Evolutionary conservation across 805 yeast genomes (phyloP).

Genomic region (Hanseniaspora pseudoguilliermondii): DNA sequence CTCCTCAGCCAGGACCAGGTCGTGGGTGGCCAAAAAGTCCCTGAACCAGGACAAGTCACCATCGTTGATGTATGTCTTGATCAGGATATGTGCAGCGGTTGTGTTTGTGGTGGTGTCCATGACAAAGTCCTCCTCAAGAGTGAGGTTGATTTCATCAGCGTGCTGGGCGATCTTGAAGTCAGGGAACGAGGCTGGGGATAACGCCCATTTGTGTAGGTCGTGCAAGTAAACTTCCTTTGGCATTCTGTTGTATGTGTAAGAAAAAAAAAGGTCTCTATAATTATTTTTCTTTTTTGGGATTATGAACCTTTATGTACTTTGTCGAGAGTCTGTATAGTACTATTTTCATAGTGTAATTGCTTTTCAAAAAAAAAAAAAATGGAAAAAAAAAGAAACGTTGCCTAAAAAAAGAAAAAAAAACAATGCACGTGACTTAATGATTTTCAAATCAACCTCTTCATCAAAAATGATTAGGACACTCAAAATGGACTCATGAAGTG

Average conservation of each 20-base stretch:
- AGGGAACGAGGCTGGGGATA: slow-evolving; percentile 14
- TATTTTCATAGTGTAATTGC: too few species aligned
- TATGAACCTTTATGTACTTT: too few species aligned
- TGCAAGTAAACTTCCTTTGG: slow-evolving; percentile 16
- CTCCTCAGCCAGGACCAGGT: background rate
- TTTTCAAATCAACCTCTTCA: background rate
- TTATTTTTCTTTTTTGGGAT: too few species aligned
- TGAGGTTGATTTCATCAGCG: background rate
- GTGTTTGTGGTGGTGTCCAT: background rate
- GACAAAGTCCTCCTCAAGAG: slow-evolving; percentile 10
- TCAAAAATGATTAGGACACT: background rate
- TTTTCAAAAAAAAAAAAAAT: too few species aligned
- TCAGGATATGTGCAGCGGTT: background rate
- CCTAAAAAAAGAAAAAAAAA: background rate
- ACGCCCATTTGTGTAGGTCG: slow-evolving; percentile 16
- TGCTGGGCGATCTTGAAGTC: slow-evolving; percentile 1
- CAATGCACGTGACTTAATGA: background rate
- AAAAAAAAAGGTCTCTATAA: too few species aligned
- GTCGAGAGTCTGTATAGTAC: too few species aligned
- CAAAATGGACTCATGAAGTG: background rate
- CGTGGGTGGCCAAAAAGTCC: background rate
- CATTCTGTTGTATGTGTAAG: slow-evolving; percentile 7
- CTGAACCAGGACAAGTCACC: background rate
- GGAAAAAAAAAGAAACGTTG: too few species aligned
- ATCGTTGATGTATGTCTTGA: background rate